A percentile compares a stretch with the other conserved stretches of the same genome.
These are phyloP conservation scores for Emiliania huxleyi DNA, from an alignment of 78 protist species.

Conservation along the genomic window DNA sequence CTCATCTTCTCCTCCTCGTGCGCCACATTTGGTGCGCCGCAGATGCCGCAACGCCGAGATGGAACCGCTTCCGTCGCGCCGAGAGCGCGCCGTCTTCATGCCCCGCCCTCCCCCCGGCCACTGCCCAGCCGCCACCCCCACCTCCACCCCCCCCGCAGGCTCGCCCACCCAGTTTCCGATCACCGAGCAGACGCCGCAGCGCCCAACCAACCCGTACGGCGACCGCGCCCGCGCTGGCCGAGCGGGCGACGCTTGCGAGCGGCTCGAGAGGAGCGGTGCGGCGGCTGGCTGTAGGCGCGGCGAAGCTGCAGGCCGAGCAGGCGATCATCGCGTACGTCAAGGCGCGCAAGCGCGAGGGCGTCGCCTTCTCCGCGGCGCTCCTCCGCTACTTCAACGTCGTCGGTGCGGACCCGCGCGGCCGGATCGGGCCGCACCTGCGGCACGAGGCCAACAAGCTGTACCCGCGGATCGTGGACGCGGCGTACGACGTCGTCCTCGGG, in stretches of 20 bases:
- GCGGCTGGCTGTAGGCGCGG: too few relatives aligned
- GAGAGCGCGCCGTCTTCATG: too few relatives aligned
- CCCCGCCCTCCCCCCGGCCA: too few relatives aligned
- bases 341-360: not conserved
- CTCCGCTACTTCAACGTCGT: conserved; percentile 30
- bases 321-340: not conserved
- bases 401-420: conserved; percentile 6
- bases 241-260: not conserved
- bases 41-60: too few relatives aligned
- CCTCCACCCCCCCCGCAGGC: too few relatives aligned
- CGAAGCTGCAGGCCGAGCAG: conserved; percentile 19
- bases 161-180: not conserved
- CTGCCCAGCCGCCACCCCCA: too few relatives aligned
- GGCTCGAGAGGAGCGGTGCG: too few relatives aligned
- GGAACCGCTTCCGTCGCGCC: too few relatives aligned
- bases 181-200: conserved; percentile 10
- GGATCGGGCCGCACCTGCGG: not conserved
- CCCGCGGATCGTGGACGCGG: conserved; percentile 32
- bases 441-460: not conserved
- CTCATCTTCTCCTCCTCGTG: conserved; percentile 28
- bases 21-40: conserved; percentile 1
- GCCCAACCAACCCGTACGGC: conserved; percentile 15
- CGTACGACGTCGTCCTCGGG: conserved; percentile 13
- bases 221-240: not conserved
- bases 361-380: not conserved